Conservation (phyloP, 73 alveolate genomes). For the Uronychia binucleata region DNA sequence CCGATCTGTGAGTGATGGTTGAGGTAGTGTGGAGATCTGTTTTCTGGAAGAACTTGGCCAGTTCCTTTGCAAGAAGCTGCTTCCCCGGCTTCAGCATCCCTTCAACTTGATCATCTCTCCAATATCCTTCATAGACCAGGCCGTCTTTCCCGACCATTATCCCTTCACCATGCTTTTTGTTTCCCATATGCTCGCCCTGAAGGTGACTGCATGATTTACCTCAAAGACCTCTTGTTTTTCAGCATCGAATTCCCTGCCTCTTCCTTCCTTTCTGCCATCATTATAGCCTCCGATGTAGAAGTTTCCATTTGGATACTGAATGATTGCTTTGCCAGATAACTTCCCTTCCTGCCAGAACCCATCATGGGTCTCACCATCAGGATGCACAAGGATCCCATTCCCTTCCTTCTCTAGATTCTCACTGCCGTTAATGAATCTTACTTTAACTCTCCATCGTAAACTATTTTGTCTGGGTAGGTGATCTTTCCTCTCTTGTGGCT, state of each 20-base stretch:
- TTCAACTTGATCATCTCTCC: neutral
- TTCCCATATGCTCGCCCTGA: neutral
- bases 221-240: neutral
- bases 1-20: no score
- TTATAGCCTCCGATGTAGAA: conserved; percentile 39
- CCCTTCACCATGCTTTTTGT: neutral
- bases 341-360: neutral
- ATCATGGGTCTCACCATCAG: neutral
- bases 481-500: conserved; percentile 19
- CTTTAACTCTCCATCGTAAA: conserved; percentile 32
- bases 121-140: neutral
- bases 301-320: conserved; percentile 15
- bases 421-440: neutral
- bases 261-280: conserved; percentile 41
- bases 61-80: no score
- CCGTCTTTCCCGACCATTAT: neutral
- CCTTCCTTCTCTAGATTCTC: conserved; percentile 28
- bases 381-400: conserved; percentile 2
- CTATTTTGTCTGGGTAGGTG: conserved; percentile 29
- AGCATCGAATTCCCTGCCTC: neutral
- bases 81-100: neutral
- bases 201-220: neutral
- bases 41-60: no score
- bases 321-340: neutral
- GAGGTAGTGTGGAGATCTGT: no score